These are phyloP conservation scores for Dentipellis sp. DNA, from an alignment of 768 basidiomycete genomes.

Conservation along the genomic window DNA sequence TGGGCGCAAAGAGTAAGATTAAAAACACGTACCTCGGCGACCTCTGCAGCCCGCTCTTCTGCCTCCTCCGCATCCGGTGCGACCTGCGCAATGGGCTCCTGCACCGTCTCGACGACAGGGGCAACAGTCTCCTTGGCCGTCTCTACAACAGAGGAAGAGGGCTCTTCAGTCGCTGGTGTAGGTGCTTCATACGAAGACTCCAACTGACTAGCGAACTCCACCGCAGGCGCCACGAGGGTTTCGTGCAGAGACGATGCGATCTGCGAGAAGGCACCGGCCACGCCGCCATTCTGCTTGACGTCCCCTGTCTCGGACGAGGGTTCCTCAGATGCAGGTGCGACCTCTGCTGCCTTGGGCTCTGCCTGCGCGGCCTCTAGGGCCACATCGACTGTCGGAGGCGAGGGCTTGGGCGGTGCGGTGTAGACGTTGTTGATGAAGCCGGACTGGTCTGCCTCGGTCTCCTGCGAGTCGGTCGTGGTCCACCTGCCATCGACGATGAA, in stretches of 20 bases:
- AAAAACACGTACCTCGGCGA: not conserved
- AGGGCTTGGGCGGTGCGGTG: slow-evolving; percentile 13
- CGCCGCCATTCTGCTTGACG: not conserved
- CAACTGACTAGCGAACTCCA: slow-evolving; percentile 1
- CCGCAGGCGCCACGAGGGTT: not conserved
- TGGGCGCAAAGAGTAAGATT: no score
- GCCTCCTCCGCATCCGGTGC: slow-evolving; percentile 4
- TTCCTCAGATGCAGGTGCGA: not conserved
- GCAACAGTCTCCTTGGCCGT: not conserved
- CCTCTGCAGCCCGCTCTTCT: slow-evolving; percentile 3
- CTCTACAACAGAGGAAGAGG: not conserved
- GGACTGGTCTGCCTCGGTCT: slow-evolving; percentile 18
- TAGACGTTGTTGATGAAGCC: slow-evolving; percentile 26
- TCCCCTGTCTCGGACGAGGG: not conserved
- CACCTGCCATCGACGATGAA: slow-evolving; percentile 27
- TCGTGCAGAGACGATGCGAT: not conserved
- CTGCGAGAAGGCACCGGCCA: not conserved
- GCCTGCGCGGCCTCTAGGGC: not conserved
- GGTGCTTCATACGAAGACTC: slow-evolving; percentile 1
- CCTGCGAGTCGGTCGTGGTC: slow-evolving; percentile 18
- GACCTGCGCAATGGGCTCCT: not conserved
- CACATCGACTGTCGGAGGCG: not conserved
- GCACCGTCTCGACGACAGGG: slow-evolving; percentile 1
- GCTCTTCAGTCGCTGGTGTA: not conserved
- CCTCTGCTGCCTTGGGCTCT: slow-evolving; percentile 1